Conservation (phyloP, 2,329 filamentous ascomycete species). For the Waltergamsia citrina region DNA sequence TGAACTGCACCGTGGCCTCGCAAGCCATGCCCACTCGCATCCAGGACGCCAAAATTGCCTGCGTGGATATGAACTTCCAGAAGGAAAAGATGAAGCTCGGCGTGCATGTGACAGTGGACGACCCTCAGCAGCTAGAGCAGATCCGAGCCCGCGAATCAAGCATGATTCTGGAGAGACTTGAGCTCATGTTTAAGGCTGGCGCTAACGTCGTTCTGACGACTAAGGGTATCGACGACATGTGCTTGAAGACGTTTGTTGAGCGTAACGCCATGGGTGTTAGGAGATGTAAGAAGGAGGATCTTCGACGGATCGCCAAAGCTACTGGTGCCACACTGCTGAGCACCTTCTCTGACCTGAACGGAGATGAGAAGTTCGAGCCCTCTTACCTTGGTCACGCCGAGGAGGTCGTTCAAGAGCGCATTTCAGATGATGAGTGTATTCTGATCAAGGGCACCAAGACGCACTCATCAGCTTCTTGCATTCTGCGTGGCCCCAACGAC, state of each 20-base stretch:
- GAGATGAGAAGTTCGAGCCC: conserved; percentile 91
- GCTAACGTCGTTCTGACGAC: conserved; percentile 95
- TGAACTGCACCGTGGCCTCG: conserved; percentile 97
- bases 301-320: conserved; percentile 90
- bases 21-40: conserved; percentile 95
- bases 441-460: conserved; percentile 92
- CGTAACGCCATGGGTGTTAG: conserved; percentile 91
- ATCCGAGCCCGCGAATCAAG: conserved; percentile 88
- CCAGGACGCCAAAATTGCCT: conserved; percentile 90
- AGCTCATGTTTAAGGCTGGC: conserved; percentile 95
- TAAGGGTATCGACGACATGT: conserved; percentile 96
- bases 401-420: conserved; percentile 95
- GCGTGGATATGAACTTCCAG: conserved; percentile 95
- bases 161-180: conserved; percentile 86
- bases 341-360: conserved; percentile 91
- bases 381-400: conserved; percentile 86
- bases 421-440: conserved; percentile 98
- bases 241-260: conserved; percentile 90
- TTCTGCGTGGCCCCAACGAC: conserved; percentile 91
- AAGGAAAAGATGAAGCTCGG: conserved; percentile 99
- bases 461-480: conserved; percentile 89
- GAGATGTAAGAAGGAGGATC: conserved; percentile 96
- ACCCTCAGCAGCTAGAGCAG: conserved; percentile 94
- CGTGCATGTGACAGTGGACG: conserved; percentile 96
- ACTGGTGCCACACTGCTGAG: conserved; percentile 89